These are phyloP conservation scores for Multifurca ochricompacta DNA, from an alignment of 768 basidiomycete genomes.

Conservation along the genomic window DNA sequence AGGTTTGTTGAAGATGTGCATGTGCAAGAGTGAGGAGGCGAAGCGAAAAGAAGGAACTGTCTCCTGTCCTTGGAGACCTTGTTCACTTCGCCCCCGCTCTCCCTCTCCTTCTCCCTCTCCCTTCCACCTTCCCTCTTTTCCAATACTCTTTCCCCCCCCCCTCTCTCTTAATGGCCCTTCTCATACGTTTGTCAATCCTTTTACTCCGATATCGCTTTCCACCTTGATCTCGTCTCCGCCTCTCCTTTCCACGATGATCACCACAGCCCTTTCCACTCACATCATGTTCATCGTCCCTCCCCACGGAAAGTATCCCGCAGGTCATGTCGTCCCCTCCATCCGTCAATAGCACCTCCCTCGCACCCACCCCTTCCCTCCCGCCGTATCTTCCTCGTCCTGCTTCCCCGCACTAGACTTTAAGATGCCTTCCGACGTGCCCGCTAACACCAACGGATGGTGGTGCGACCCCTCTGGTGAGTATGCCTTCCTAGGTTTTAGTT, in stretches of 20 bases:
- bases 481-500: slow-evolving; percentile 70
- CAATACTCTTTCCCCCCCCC: neutral
- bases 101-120: neutral
- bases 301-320: neutral
- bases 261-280: neutral
- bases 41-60: too few species aligned
- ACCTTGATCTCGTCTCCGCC: neutral
- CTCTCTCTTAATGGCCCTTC: neutral
- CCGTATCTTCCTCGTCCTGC: too few species aligned
- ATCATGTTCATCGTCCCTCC: neutral
- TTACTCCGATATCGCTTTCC: too few species aligned
- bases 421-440: slow-evolving; percentile 47
- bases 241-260: neutral
- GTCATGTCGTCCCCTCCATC: neutral
- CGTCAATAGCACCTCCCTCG: too few species aligned
- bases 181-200: neutral
- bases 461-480: slow-evolving; percentile 56
- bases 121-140: neutral
- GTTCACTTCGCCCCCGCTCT: too few species aligned
- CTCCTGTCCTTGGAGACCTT: too few species aligned
- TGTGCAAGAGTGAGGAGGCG: too few species aligned
- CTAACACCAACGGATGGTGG: slow-evolving; percentile 34
- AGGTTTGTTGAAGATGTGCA: too few species aligned
- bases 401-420: slow-evolving; percentile 38
- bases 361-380: neutral